A percentile compares a stretch with the other conserved stretches of the same genome.
phyloP scores from a whole-genome alignment of 768 basidiomycete species.

The Pilatotrama ljubarskyi region DNA sequence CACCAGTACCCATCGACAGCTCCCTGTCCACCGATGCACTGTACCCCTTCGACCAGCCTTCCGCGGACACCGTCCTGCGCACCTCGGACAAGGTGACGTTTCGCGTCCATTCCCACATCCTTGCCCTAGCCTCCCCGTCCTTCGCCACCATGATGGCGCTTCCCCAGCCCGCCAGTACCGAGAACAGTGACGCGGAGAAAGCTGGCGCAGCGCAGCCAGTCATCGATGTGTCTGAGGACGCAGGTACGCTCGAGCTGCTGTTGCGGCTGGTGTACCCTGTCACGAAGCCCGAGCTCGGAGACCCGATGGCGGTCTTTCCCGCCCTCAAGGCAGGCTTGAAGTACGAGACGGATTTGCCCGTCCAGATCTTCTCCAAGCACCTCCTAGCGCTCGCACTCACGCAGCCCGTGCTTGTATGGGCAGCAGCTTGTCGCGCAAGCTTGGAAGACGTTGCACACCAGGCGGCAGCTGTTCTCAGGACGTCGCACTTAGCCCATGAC shows the following conservation, averaged over 20 bases:
- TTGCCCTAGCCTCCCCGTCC: slow-evolving; percentile 31
- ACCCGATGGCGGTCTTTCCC: slow-evolving; percentile 11
- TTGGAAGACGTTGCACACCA: slow-evolving; percentile 7
- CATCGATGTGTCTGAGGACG: slow-evolving; percentile 20
- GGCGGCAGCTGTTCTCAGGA: background rate
- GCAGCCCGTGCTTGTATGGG: slow-evolving; percentile 12
- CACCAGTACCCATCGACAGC: no score
- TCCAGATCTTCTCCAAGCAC: slow-evolving; percentile 10
- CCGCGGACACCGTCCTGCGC: slow-evolving; percentile 31
- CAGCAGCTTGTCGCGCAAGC: slow-evolving; percentile 5
- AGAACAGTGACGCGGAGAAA: background rate
- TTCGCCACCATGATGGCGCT: slow-evolving; percentile 32
- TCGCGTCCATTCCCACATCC: slow-evolving; percentile 31
- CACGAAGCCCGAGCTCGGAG: slow-evolving; percentile 9
- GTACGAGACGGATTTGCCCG: slow-evolving; percentile 28
- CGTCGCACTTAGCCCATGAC: background rate
- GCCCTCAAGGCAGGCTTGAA: slow-evolving; percentile 30
- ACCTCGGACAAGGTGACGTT: slow-evolving; percentile 32
- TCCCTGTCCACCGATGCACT: background rate
- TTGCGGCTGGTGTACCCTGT: slow-evolving; percentile 29
- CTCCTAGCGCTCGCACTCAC: background rate
- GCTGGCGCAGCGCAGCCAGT: background rate
- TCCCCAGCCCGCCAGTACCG: background rate
- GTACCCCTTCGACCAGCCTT: slow-evolving; percentile 22
- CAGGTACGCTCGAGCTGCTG: slow-evolving; percentile 25